Evolutionary conservation across 176 grass and related monocot species (phyloP).

Genomic region (Tillandsia fasciculata): DNA sequence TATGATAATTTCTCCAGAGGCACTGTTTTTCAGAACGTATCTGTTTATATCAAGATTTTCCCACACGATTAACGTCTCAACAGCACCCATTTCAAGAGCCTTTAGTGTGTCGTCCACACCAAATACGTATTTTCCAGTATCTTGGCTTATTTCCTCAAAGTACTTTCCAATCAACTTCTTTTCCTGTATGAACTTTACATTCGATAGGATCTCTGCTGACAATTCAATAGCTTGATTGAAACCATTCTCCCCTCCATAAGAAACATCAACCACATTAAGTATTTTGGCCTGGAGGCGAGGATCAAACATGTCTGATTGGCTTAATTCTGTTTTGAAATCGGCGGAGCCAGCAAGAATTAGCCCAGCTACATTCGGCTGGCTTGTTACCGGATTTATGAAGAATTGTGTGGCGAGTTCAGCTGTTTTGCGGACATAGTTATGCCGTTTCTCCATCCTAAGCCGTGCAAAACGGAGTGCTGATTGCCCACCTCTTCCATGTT

Average conservation of each 20-base stretch:
- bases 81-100: conserved; percentile 1
- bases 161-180: background rate
- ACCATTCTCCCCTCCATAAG: background rate
- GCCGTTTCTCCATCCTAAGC: background rate
- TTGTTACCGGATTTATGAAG: background rate
- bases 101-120: conserved; percentile 3
- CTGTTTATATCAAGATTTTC: background rate
- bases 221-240: background rate
- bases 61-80: background rate
- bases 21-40: background rate
- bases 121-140: background rate
- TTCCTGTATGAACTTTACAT: conserved; percentile 1
- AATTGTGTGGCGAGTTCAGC: background rate
- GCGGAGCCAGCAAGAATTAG: background rate
- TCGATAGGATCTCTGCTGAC: background rate
- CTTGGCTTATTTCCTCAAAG: conserved; percentile 1
- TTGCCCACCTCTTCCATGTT: background rate
- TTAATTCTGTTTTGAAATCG: conserved; percentile 3
- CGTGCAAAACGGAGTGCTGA: background rate
- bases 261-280: conserved; percentile 1
- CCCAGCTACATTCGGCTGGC: background rate
- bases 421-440: background rate
- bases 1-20: background rate
- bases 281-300: background rate
- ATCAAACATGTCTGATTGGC: conserved; percentile 4